phyloP scores from a whole-genome alignment of 805 yeast genomes.

The Candida ortonii region DNA sequence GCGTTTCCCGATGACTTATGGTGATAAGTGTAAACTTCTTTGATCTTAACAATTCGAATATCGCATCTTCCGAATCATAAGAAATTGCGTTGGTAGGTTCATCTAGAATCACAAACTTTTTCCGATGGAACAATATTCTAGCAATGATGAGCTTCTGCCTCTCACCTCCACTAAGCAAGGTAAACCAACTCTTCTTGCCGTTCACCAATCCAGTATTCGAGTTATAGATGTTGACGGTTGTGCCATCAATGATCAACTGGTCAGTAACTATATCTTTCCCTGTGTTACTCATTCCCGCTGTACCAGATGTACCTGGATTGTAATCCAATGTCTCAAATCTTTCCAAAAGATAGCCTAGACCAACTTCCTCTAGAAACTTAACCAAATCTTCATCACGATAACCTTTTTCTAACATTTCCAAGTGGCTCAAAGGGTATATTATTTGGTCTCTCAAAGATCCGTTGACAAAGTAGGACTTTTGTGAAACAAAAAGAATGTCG shows the following conservation, averaged over 20 bases:
- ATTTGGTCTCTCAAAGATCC: slow-evolving; percentile 91
- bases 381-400: slow-evolving; percentile 65
- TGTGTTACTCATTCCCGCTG: slow-evolving; percentile 7
- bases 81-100: slow-evolving; percentile 94
- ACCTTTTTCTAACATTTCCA: slow-evolving; percentile 73
- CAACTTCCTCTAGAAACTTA: slow-evolving; percentile 68
- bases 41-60: slow-evolving; percentile 70
- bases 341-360: slow-evolving; percentile 72
- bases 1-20: slow-evolving; percentile 76
- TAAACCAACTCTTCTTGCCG: slow-evolving; percentile 59
- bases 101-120: slow-evolving; percentile 79
- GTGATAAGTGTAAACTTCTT: slow-evolving; percentile 77
- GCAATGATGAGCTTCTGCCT: slow-evolving; percentile 90
- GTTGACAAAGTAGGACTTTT: slow-evolving; percentile 73
- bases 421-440: slow-evolving; percentile 78
- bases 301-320: slow-evolving; percentile 27
- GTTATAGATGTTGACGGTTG: slow-evolving; percentile 25
- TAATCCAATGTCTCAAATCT: slow-evolving; percentile 56
- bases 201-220: slow-evolving; percentile 26
- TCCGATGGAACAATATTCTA: slow-evolving; percentile 73
- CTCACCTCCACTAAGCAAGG: slow-evolving; percentile 94
- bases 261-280: slow-evolving; percentile 19
- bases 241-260: slow-evolving; percentile 28
- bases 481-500: slow-evolving; percentile 78
- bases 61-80: slow-evolving; percentile 82